Evolutionary conservation across 202 grass and related monocot genomes (phyloP).

Genomic region (Hordeum pubiflorum): DNA sequence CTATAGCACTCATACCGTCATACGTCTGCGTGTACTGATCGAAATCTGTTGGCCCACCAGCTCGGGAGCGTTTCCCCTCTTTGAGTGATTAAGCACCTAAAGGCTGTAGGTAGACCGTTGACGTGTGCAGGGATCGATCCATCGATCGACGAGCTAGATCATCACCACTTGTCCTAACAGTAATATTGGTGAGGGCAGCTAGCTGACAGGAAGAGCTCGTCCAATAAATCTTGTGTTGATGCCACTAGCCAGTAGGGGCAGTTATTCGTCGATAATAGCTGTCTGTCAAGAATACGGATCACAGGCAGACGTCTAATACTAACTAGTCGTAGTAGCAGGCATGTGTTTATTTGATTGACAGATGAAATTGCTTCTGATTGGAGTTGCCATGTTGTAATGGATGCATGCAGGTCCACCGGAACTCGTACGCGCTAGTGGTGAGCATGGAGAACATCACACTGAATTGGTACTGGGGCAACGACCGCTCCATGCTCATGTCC

Average conservation of each 20-base stretch:
- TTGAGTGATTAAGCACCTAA: background rate
- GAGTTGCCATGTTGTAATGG: too few species aligned
- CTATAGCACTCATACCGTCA: background rate
- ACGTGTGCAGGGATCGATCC: background rate
- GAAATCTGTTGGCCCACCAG: background rate
- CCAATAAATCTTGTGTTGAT: background rate
- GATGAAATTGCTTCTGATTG: background rate
- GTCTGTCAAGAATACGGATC: background rate
- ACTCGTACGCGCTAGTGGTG: constrained; percentile 61
- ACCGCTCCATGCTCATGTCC: constrained; percentile 72
- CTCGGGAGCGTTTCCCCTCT: background rate
- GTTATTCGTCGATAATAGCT: background rate
- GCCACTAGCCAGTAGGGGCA: background rate
- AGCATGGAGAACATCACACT: constrained; percentile 84
- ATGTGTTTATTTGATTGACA: background rate
- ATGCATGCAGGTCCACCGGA: constrained; percentile 39
- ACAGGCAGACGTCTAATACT: background rate
- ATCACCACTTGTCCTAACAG: background rate
- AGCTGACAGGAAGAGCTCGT: background rate
- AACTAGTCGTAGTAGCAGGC: too few species aligned
- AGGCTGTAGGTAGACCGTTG: background rate
- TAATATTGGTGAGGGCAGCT: constrained; percentile 15
- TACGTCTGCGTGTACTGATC: background rate
- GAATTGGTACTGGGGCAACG: constrained; percentile 72
- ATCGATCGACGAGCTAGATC: background rate